Evolutionary conservation across 73 alveolate genomes (phyloP).

Genomic region (Paramecium biaurelia): DNA sequence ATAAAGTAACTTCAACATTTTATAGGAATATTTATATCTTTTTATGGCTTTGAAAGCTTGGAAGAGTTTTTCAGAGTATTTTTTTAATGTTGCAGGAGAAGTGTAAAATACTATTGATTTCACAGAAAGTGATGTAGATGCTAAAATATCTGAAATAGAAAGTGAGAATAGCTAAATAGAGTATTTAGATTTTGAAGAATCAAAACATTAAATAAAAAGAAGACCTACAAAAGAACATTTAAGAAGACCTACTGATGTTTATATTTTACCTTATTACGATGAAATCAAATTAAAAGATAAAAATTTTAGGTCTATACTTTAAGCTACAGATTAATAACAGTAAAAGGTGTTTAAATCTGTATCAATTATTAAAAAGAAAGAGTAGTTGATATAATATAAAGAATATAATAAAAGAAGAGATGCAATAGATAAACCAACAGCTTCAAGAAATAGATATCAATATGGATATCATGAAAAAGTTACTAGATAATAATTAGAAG

Average conservation of each 20-base stretch:
- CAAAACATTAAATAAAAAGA: background rate
- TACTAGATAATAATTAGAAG: background rate
- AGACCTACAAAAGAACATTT: background rate
- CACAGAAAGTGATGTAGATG: background rate
- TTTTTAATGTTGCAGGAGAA: background rate
- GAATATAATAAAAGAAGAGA: background rate
- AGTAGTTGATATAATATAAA: background rate
- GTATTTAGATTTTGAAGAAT: background rate
- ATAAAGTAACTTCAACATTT: background rate
- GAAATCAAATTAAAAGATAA: background rate
- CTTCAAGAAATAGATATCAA: background rate
- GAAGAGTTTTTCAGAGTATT: background rate
- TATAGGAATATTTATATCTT: constrained; percentile 7
- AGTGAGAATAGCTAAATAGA: background rate
- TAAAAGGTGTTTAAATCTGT: background rate
- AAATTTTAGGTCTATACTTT: background rate
- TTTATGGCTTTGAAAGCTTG: constrained; percentile 26
- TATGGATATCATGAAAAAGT: constrained; percentile 36
- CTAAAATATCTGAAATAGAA: background rate
- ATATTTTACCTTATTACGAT: background rate
- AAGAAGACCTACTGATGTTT: constrained; percentile 36
- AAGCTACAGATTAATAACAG: background rate
- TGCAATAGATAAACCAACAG: background rate
- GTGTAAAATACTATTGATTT: background rate
- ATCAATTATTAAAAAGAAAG: background rate